phyloP scores from a whole-genome alignment of 2,329 filamentous ascomycete species.

The Alternaria tenuissima region DNA sequence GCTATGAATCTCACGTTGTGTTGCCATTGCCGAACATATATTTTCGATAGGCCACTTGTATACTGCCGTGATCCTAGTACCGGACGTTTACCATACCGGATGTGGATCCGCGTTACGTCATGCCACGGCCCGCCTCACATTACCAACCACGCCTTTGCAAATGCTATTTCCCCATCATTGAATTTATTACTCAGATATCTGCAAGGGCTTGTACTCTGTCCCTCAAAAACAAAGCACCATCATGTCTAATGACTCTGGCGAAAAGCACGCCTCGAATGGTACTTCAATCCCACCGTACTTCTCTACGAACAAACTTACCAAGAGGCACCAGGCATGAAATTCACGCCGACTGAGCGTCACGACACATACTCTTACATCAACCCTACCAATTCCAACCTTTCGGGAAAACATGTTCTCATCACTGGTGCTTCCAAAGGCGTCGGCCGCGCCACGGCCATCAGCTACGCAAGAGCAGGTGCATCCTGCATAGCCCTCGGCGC shows the following conservation, averaged over 20 bases:
- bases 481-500: constrained; percentile 63
- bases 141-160: background rate
- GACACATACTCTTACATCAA: constrained; percentile 64
- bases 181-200: background rate
- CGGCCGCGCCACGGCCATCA: constrained; percentile 61
- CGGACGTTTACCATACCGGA: background rate
- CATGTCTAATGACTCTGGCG: background rate
- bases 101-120: background rate
- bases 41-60: background rate
- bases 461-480: constrained; percentile 64
- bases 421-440: constrained; percentile 65
- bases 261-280: background rate
- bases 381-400: constrained; percentile 44
- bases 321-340: constrained; percentile 14
- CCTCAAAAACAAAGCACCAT: background rate
- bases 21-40: background rate
- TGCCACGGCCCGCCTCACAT: background rate
- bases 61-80: background rate
- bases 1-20: background rate
- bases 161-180: background rate
- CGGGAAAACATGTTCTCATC: constrained; percentile 58
- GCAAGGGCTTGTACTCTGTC: background rate
- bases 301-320: background rate
- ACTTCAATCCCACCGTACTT: background rate
- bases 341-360: constrained; percentile 42